Evolutionary conservation across 768 basidiomycete genomes (phyloP).

Genomic region (Termitomyces sp.): DNA sequence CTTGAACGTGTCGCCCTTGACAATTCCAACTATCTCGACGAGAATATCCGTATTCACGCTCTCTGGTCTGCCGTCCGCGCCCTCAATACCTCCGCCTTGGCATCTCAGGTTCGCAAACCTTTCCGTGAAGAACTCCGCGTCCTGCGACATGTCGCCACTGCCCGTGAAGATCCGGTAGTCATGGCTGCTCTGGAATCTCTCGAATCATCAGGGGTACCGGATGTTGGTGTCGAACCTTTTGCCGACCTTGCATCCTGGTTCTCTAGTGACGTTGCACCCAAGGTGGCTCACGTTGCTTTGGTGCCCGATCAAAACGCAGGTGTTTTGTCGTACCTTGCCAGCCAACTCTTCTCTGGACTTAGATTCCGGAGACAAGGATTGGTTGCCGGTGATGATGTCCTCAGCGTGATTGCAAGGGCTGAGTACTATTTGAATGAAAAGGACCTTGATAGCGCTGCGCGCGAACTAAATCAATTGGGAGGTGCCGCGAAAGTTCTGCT

Average conservation of each 20-base stretch:
- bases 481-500: constrained; percentile 74
- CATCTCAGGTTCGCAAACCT: constrained; percentile 63
- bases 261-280: constrained; percentile 72
- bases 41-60: constrained; percentile 87
- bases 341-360: constrained; percentile 67
- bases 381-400: constrained; percentile 75
- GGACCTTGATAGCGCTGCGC: constrained; percentile 82
- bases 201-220: constrained; percentile 68
- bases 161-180: constrained; percentile 66
- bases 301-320: constrained; percentile 91
- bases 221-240: constrained; percentile 81
- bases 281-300: constrained; percentile 82
- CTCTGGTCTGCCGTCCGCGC: constrained; percentile 93
- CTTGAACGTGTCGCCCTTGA: constrained; percentile 89
- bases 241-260: constrained; percentile 93
- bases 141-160: constrained; percentile 66
- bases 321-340: constrained; percentile 80
- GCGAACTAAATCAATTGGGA: constrained; percentile 87
- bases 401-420: constrained; percentile 83
- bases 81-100: constrained; percentile 56
- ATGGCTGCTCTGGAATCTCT: constrained; percentile 61
- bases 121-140: constrained; percentile 90
- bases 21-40: constrained; percentile 86
- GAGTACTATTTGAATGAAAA: constrained; percentile 89
- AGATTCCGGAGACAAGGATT: constrained; percentile 78